Base-by-base conservation (phyloP, 768 basidiomycete species). In the Auricularia sp. region DNA sequence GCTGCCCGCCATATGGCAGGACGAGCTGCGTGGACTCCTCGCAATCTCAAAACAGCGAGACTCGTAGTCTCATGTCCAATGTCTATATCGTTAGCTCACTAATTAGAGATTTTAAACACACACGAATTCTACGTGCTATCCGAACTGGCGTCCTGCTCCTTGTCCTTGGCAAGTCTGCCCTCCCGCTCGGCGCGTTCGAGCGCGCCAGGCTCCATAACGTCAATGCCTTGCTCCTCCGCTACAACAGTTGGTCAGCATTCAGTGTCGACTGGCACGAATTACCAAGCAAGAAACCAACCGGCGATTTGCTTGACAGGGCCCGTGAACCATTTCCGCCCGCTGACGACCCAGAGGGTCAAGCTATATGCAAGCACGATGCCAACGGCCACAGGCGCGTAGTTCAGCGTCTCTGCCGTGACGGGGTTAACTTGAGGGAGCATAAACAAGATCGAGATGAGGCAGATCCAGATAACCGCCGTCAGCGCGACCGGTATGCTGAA, bases 311-410 rank as follows among this genome's bases (percentile, higher is more conserved):
- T 83, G 16, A 88, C 74, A 4, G 89, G 89, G 0, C 89, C 89
- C 1, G 75, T 79, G 71, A 89, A 92, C 86, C 86, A 89, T 69
- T 82, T 85, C 62, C 87, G 77, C 10, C 89, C 89, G 70, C 84
- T 87, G 64, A 88, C 18, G 3, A 87, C 56, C 89, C 89, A 91
- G 70, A 86, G 85, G 0, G 82, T 82, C n/a, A 87, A 70, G 64
- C 83, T 81, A 72, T 89, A 89, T 1, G 74, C 65, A 3, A 88
- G 70, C 16, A 92, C 86, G 67, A 90, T 88, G 0, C 85, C 88
- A 29, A 90, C 87, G 3, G 89, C 90, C 8, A 90, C 89, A 51
- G 86, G 80, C 0, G 89, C 74, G 70, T 90, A 92, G 72, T 90
- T 91, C 66, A 91, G 76, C 1, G 89, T 89, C 70, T 89, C 83